phyloP scores from a whole-genome alignment of 2,329 filamentous ascomycete species.

The Daldinia sp. region DNA sequence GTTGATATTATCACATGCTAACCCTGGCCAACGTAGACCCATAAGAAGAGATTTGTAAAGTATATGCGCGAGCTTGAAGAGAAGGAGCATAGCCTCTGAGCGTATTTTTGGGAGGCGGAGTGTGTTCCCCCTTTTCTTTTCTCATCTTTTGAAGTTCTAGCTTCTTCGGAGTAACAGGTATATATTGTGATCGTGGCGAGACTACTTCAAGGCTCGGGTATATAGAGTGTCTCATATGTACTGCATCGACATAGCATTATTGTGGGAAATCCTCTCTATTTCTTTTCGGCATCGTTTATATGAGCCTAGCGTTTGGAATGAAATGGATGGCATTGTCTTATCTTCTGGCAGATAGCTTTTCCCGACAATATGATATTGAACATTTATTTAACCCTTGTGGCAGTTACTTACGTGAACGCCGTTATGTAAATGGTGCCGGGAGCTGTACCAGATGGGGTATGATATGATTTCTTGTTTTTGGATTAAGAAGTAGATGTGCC shows the following conservation, averaged over 20 bases:
- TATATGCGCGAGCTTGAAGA: constrained; percentile 89
- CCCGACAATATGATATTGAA: neutral
- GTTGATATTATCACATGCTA: constrained; percentile 36
- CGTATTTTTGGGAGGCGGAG: neutral
- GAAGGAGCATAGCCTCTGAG: constrained; percentile 50
- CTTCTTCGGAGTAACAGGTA: constrained; percentile 18
- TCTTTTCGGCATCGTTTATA: constrained; percentile 22
- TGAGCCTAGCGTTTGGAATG: constrained; percentile 21
- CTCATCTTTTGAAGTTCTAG: neutral
- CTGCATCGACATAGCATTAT: constrained; percentile 27
- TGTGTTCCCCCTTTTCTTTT: neutral
- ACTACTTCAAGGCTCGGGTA: constrained; percentile 21
- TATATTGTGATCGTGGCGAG: constrained; percentile 16
- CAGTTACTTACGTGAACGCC: neutral
- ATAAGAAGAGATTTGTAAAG: constrained; percentile 97
- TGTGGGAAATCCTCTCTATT: constrained; percentile 12
- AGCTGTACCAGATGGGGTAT: neutral
- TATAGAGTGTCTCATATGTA: constrained; percentile 14
- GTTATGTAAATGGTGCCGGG: neutral
- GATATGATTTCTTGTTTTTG: neutral
- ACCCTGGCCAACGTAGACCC: constrained; percentile 64
- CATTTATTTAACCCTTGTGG: neutral
- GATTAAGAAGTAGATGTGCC: neutral
- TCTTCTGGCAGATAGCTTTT: constrained; percentile 3
- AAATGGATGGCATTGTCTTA: constrained; percentile 1